Evolutionary conservation across 306 rosid species (phyloP).

Genomic region (Dalbergia cochinchinensis): DNA sequence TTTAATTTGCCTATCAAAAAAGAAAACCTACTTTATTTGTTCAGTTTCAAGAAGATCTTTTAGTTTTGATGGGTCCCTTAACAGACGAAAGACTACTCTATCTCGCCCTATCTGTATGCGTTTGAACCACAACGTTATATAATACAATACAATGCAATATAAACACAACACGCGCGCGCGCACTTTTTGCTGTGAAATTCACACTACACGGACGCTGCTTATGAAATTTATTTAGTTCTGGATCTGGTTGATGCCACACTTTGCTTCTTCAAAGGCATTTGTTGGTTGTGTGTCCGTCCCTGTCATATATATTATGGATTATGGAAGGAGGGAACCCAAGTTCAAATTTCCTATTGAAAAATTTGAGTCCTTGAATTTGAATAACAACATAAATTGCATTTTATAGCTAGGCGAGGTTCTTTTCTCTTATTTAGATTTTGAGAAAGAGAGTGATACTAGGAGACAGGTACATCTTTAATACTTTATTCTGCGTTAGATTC

Average conservation of each 20-base stretch:
- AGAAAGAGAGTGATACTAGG: constrained; percentile 43
- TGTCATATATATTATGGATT: not conserved
- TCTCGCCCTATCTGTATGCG: not conserved
- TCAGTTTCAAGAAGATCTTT: constrained; percentile 54
- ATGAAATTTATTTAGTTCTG: not conserved
- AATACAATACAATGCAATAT: not conserved
- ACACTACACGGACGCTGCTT: too few relatives aligned
- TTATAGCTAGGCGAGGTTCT: constrained; percentile 30
- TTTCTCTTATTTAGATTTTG: constrained; percentile 23
- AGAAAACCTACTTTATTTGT: constrained; percentile 58
- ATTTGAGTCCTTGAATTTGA: constrained; percentile 47
- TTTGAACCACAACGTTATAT: constrained; percentile 21
- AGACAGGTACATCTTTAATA: constrained; percentile 64
- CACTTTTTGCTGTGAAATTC: not conserved
- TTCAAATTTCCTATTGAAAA: constrained; percentile 42
- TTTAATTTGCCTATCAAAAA: constrained; percentile 41
- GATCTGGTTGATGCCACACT: too few relatives aligned
- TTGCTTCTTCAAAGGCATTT: constrained; percentile 6
- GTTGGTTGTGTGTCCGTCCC: not conserved
- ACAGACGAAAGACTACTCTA: constrained; percentile 17
- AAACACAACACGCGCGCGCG: not conserved
- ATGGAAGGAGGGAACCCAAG: constrained; percentile 53
- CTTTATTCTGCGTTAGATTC: constrained; percentile 81
- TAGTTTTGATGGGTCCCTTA: constrained; percentile 53
- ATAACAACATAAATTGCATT: constrained; percentile 34